Evolutionary conservation across 73 alveolate species (phyloP).

Genomic region (Tetrahymena thermophila): DNA sequence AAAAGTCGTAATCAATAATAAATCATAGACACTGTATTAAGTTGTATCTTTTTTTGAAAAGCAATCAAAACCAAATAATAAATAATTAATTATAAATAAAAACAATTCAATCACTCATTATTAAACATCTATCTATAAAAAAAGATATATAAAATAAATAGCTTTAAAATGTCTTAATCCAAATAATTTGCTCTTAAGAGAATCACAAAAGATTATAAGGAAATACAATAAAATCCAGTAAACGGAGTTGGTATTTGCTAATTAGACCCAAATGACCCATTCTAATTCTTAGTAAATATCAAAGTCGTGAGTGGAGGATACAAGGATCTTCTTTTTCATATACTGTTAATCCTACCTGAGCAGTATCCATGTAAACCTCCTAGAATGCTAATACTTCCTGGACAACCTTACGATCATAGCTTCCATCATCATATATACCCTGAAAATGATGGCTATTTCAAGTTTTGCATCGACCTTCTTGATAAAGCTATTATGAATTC

Average conservation of each 20-base stretch:
- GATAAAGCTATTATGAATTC: not conserved
- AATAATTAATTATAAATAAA: too few relatives aligned
- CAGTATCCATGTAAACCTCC: not conserved
- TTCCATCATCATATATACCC: not conserved
- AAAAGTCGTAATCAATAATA: not conserved
- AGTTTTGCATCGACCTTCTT: not conserved
- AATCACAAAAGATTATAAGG: not conserved
- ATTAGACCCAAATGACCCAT: not conserved
- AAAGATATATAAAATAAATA: too few relatives aligned
- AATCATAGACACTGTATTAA: not conserved
- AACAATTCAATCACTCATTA: not conserved
- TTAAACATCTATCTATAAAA: too few relatives aligned
- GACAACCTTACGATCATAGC: not conserved
- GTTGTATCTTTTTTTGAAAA: not conserved
- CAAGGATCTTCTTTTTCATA: not conserved
- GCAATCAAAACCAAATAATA: not conserved
- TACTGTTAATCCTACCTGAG: not conserved
- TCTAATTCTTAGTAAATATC: not conserved
- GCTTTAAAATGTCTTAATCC: not conserved
- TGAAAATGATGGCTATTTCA: not conserved
- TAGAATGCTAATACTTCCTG: not conserved
- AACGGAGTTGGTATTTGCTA: not conserved
- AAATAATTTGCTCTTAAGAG: not conserved
- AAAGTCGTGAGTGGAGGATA: not conserved
- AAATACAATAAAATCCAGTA: not conserved